Percentiles rank a stretch among this genome's conserved stretches.
Conservation (phyloP, 2,329 filamentous ascomycete genomes). For the Colletotrichum liaoningense region DNA sequence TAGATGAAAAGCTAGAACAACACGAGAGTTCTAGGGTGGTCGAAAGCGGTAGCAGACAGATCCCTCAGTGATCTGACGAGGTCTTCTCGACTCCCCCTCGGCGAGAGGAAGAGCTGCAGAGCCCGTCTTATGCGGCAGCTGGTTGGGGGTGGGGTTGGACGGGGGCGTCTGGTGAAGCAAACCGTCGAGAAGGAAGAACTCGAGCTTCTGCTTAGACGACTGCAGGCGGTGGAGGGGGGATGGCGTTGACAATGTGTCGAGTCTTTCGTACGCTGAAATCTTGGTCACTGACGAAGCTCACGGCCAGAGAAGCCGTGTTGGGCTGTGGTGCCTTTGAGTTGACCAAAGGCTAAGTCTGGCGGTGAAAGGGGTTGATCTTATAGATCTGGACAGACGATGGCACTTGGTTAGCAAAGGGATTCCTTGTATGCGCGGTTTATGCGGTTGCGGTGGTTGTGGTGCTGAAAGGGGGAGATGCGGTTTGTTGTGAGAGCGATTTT, state of each 20-base stretch:
- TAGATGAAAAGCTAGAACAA: conserved; percentile 39
- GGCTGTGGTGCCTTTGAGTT: conserved; percentile 68
- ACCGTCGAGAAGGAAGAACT: conserved; percentile 63
- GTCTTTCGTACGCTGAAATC: conserved; percentile 75
- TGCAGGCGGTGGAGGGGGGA: conserved; percentile 66
- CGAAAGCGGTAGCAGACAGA: conserved; percentile 94
- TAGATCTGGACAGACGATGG: conserved; percentile 29
- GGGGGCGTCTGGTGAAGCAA: conserved; percentile 57
- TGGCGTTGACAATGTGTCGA: conserved; percentile 75
- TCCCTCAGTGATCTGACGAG: conserved; percentile 91
- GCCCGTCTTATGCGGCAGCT: conserved; percentile 99
- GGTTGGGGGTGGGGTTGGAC: conserved; percentile 72
- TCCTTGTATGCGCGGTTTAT: conserved; percentile 17
- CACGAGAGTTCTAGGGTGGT: conserved; percentile 83
- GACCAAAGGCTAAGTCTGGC: conserved; percentile 70
- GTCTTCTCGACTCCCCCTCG: conserved; percentile 99
- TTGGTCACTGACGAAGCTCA: conserved; percentile 73
- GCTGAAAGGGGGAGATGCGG: not conserved
- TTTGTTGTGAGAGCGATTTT: conserved; percentile 18
- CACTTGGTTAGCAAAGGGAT: conserved; percentile 5
- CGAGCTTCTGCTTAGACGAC: conserved; percentile 59
- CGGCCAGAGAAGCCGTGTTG: conserved; percentile 74
- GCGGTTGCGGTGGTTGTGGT: not conserved
- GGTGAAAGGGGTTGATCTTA: conserved; percentile 30
- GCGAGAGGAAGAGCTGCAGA: conserved; percentile 98